Conservation (phyloP, 2,329 filamentous ascomycete species). For the Xylariaceae sp. region DNA sequence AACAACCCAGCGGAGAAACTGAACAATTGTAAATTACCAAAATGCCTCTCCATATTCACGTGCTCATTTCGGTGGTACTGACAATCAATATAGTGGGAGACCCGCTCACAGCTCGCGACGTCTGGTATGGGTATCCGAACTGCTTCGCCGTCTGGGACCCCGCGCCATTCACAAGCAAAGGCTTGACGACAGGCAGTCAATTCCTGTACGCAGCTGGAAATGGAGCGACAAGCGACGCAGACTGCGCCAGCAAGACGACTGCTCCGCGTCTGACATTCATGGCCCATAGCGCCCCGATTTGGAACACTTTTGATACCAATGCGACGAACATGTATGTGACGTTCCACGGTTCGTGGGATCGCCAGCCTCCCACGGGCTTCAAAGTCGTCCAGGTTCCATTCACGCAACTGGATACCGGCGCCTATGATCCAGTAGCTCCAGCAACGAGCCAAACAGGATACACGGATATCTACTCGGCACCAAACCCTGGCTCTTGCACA, state of each 20-base stretch:
- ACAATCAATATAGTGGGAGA: slow-evolving; percentile 24
- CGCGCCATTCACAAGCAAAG: slow-evolving; percentile 29
- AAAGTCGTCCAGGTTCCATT: slow-evolving; percentile 37
- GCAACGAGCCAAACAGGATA: slow-evolving; percentile 28
- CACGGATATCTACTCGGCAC: slow-evolving; percentile 31
- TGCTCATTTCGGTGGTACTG: neutral
- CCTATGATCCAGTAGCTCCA: slow-evolving; percentile 31
- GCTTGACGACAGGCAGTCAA: slow-evolving; percentile 18
- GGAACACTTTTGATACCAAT: slow-evolving; percentile 53
- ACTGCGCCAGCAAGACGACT: slow-evolving; percentile 17
- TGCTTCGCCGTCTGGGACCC: slow-evolving; percentile 56
- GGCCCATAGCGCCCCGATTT: slow-evolving; percentile 58
- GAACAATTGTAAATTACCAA: slow-evolving; percentile 48
- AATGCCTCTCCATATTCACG: neutral
- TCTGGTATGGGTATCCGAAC: slow-evolving; percentile 56
- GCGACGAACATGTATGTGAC: slow-evolving; percentile 53
- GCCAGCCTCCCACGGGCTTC: slow-evolving; percentile 35
- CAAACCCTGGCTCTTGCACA: slow-evolving; percentile 29
- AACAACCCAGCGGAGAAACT: slow-evolving; percentile 64
- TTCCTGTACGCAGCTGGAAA: slow-evolving; percentile 18
- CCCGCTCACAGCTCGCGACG: slow-evolving; percentile 25
- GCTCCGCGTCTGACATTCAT: slow-evolving; percentile 49
- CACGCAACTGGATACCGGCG: slow-evolving; percentile 19
- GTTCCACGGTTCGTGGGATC: slow-evolving; percentile 58
- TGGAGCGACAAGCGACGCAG: slow-evolving; percentile 14